Conservation (phyloP, 805 yeast genomes). For the Sugiyamaella lignohabitans region DNA sequence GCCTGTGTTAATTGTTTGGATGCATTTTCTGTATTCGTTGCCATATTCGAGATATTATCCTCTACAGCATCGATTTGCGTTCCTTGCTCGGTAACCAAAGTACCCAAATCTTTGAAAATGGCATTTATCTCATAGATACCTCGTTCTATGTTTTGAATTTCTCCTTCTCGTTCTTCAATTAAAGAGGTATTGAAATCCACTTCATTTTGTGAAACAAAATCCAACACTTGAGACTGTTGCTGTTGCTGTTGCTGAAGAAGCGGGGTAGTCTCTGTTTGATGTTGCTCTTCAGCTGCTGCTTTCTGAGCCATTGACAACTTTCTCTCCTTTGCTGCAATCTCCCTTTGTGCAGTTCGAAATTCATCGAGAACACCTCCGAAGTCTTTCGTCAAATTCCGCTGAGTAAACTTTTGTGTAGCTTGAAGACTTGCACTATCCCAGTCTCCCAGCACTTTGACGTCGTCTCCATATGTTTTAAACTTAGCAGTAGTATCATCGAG, state of each 20-base stretch:
- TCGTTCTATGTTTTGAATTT: conserved; percentile 62
- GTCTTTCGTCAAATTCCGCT: conserved; percentile 51
- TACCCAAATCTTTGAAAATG: conserved; percentile 74
- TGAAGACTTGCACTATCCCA: conserved; percentile 14
- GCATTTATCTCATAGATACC: conserved; percentile 83
- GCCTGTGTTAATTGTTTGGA: conserved; percentile 66
- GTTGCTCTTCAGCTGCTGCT: conserved; percentile 3
- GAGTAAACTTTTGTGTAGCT: conserved; percentile 33
- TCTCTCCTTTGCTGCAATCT: conserved; percentile 44
- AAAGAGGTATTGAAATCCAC: conserved; percentile 26
- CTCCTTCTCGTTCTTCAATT: conserved; percentile 67
- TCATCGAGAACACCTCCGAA: conserved; percentile 45
- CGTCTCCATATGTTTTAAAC: conserved; percentile 17
- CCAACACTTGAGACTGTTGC: conserved; percentile 35
- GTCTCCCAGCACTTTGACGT: conserved; percentile 14
- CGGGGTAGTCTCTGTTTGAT: conserved; percentile 14
- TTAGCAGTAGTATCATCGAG: conserved; percentile 16
- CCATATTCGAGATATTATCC: conserved; percentile 60
- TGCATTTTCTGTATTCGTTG: conserved; percentile 63
- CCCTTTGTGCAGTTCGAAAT: conserved; percentile 38
- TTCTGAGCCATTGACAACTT: conserved; percentile 5
- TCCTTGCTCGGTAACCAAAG: conserved; percentile 78
- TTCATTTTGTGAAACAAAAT: conserved; percentile 30
- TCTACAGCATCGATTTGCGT: conserved; percentile 78
- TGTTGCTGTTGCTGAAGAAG: conserved; percentile 23